Evolutionary conservation across 2,329 filamentous ascomycete species (phyloP), one percentile per base, ranked within the genome.

Genomic region (Alternaria sp.): DNA sequence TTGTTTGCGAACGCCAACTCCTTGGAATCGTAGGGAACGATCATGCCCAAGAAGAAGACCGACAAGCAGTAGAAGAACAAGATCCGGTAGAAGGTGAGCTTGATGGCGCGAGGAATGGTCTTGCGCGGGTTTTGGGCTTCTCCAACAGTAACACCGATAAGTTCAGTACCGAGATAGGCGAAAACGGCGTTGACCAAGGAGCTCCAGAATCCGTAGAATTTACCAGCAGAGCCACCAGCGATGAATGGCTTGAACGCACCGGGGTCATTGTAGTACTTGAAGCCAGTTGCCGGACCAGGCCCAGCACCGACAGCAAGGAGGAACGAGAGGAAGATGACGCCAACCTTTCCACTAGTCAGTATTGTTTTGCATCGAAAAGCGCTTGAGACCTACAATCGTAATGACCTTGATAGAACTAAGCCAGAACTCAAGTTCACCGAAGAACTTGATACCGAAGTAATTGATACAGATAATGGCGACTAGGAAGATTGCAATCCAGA

Each of bases 51-150:
- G 55, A 94, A 85, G 56, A 95, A 85, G 36, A 93, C 90, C 21
- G 87, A 89, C 62, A 93, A 79, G 72, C 89, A 85, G 83, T 95
- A 95, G 84, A 95, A 95, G 82, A 94, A 83, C 69, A 93, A 81
- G 77, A 95, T 94, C 61, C 92, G 91, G 83, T 88, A 94, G 80
- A 94, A 94, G 69, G 91, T 93, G 54, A 93, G 85, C 77, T 89
- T 91, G 83, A 93, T 93, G 57, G 91, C 91, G 63, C 89, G 88
- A 7, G 92, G 92, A 65, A 95, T 89, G 15, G 89, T 91, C 78
- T 87, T 88, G 75, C 91, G 88, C 1, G 92, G 92, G 81, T 93
- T 93, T 81, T 93, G 90, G 0, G 91, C 91, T 80, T 93, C 91
- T 57, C 90, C 91, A 32, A 93, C 90, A 0, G 91, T 93, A 13